Evolutionary conservation across 495 filamentous ascomycete genomes (phyloP).

Genomic region (Astrothelium subdiscretum): DNA sequence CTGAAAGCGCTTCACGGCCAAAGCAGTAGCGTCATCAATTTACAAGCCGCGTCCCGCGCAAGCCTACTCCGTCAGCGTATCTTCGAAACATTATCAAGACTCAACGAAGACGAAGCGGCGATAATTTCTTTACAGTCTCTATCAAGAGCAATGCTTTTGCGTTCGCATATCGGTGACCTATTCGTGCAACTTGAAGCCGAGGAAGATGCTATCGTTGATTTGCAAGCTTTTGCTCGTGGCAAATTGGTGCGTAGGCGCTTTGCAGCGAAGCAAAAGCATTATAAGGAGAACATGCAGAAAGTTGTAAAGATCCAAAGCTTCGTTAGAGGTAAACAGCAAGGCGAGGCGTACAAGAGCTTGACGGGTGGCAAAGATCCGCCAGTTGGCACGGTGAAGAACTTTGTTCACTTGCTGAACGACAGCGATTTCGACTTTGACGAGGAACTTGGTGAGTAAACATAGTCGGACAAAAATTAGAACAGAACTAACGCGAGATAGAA

Average conservation of each 20-base stretch:
- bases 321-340: constrained; percentile 83
- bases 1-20: constrained; percentile 49
- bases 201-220: constrained; percentile 57
- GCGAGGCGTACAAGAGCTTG: constrained; percentile 92
- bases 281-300: constrained; percentile 94
- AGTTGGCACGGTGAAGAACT: constrained; percentile 91
- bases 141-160: constrained; percentile 65
- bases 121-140: constrained; percentile 60
- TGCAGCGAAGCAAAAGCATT: constrained; percentile 74
- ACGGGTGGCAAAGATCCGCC: constrained; percentile 96
- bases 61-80: constrained; percentile 43
- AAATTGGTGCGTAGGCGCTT: constrained; percentile 63
- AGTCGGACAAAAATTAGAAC: neutral
- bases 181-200: constrained; percentile 68
- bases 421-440: constrained; percentile 98
- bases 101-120: constrained; percentile 45
- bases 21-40: constrained; percentile 41
- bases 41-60: constrained; percentile 66
- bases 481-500: constrained; percentile 35
- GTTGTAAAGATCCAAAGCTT: constrained; percentile 98
- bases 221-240: constrained; percentile 68
- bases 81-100: constrained; percentile 40
- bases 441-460: constrained; percentile 47
- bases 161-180: constrained; percentile 55
- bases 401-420: constrained; percentile 94